phyloP scores from a whole-genome alignment of 1,139 yeast species.

The Pichia sp. region DNA sequence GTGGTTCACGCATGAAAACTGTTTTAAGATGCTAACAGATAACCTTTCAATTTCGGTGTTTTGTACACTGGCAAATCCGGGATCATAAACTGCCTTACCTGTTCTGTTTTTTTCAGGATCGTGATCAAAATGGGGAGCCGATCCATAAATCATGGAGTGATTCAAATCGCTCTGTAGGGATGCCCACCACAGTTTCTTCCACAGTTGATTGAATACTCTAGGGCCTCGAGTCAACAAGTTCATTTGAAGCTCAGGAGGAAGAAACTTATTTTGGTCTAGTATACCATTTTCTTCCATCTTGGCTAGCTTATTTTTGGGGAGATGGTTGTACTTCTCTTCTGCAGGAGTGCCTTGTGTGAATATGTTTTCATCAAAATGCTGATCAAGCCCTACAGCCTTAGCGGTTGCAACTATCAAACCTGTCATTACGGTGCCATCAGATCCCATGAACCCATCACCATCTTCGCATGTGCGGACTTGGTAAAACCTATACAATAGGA shows the following conservation, averaged over 20 bases:
- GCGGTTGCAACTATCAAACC: slow-evolving; percentile 43
- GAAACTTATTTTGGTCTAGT: slow-evolving; percentile 3
- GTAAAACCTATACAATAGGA: slow-evolving; percentile 38
- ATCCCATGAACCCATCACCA: slow-evolving; percentile 38
- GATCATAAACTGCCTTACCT: slow-evolving; percentile 25
- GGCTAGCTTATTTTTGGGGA: neutral
- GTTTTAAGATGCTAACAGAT: slow-evolving; percentile 17
- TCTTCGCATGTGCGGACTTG: slow-evolving; percentile 48
- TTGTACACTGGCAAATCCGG: slow-evolving; percentile 18
- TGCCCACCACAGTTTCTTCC: slow-evolving; percentile 30
- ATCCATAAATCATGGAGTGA: slow-evolving; percentile 40
- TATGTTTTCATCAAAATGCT: slow-evolving; percentile 34
- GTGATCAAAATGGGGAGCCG: slow-evolving; percentile 34
- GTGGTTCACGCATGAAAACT: slow-evolving; percentile 16
- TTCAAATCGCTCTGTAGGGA: slow-evolving; percentile 38
- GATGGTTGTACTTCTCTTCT: neutral
- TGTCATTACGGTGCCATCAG: slow-evolving; percentile 35
- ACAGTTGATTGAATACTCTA: slow-evolving; percentile 22
- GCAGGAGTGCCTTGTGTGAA: neutral
- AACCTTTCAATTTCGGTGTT: slow-evolving; percentile 21
- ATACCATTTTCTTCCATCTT: neutral
- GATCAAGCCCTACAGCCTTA: slow-evolving; percentile 42
- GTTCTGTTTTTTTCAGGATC: slow-evolving; percentile 35
- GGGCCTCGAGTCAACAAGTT: slow-evolving; percentile 11
- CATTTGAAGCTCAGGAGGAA: slow-evolving; percentile 5